Percentiles rank a stretch among this genome's conserved stretches.
phyloP scores from a whole-genome alignment of 2,329 filamentous ascomycete genomes.

The Sclerotinia borealis region DNA sequence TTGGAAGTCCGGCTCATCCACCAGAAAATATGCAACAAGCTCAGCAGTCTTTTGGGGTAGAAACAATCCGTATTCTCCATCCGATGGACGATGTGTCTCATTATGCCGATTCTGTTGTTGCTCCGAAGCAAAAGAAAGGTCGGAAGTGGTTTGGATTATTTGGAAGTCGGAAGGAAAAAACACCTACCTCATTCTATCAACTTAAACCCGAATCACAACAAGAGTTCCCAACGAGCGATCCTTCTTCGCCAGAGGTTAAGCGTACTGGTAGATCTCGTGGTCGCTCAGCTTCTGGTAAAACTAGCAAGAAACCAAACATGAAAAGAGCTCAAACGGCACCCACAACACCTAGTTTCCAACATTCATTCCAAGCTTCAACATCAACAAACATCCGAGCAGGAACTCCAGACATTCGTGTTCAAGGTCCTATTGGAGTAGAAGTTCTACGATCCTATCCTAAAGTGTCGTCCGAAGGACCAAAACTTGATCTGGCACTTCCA shows the following conservation, averaged over 20 bases:
- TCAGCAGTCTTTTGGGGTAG: conserved; percentile 6
- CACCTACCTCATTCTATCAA: conserved; percentile 29
- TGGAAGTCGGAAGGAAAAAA: conserved; percentile 36
- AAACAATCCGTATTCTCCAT: conserved; percentile 22
- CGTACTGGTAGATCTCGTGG: conserved; percentile 15
- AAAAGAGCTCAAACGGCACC: conserved; percentile 28
- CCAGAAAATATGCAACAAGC: conserved; percentile 22
- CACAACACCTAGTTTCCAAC: conserved; percentile 19
- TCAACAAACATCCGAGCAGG: background rate
- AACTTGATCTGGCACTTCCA: conserved; percentile 76
- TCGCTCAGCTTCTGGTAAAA: conserved; percentile 24
- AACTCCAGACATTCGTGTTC: conserved; percentile 23
- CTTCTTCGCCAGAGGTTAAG: conserved; percentile 12
- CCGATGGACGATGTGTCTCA: conserved; percentile 18
- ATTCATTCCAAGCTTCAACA: background rate
- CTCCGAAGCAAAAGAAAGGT: conserved; percentile 41
- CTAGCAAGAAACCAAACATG: conserved; percentile 23
- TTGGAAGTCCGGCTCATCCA: conserved; percentile 58
- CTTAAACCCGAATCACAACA: conserved; percentile 23
- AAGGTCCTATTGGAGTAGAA: conserved; percentile 17
- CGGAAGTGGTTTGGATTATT: conserved; percentile 54
- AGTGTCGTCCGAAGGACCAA: conserved; percentile 25
- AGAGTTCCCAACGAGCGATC: conserved; percentile 6
- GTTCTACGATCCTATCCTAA: conserved; percentile 2
- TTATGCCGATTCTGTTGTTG: conserved; percentile 9